These are phyloP conservation scores for Globomyces pollinis-pini DNA, from an alignment of 192 early-diverging fungal genomes.

Conservation along the genomic window DNA sequence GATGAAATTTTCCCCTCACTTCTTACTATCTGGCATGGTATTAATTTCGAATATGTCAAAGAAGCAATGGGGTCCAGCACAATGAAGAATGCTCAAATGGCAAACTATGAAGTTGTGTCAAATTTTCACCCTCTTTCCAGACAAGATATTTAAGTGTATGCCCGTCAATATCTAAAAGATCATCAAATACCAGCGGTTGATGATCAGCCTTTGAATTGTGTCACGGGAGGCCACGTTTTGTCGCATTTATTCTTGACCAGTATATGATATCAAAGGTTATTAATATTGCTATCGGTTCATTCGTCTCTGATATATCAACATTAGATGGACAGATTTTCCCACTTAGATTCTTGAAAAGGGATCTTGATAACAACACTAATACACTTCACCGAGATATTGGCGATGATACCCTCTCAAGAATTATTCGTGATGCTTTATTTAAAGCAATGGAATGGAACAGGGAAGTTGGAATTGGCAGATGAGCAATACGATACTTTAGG, in stretches of 20 bases:
- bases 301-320: constrained; percentile 14
- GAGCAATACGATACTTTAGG: constrained; percentile 19
- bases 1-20: constrained; percentile 16
- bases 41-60: constrained; percentile 19
- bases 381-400: constrained; percentile 8
- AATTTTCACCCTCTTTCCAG: constrained; percentile 11
- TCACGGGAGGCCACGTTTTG: constrained; percentile 23
- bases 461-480: constrained; percentile 10
- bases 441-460: constrained; percentile 13
- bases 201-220: constrained; percentile 19
- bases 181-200: constrained; percentile 8
- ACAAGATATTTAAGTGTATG: constrained; percentile 11
- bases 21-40: constrained; percentile 24
- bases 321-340: constrained; percentile 16
- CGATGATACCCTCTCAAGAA: constrained; percentile 12
- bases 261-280: constrained; percentile 18
- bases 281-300: constrained; percentile 13
- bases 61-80: constrained; percentile 15
- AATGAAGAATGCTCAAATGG: constrained; percentile 12
- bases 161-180: constrained; percentile 10
- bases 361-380: constrained; percentile 16
- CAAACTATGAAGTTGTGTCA: constrained; percentile 9
- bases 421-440: constrained; percentile 17
- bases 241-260: constrained; percentile 26
- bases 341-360: constrained; percentile 23